Evolutionary conservation across 768 basidiomycete species (phyloP), one percentile per base, ranked within the genome.

Genomic region (Rubroboletus satanas): DNA sequence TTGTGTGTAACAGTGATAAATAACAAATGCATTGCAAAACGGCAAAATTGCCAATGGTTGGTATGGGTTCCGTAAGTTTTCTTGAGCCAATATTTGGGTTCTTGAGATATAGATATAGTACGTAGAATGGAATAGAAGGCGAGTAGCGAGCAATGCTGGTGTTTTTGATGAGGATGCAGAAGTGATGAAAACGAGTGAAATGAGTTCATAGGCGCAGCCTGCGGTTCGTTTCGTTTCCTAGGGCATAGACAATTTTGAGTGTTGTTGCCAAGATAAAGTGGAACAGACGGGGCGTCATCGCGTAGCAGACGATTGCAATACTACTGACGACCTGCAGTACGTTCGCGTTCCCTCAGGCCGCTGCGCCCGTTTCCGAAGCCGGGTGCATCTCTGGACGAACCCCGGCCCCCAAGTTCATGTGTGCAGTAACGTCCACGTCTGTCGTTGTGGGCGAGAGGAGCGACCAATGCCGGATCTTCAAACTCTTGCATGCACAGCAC

Each of bases 281-380:
- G 14, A 39, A 32, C 18, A 18, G 45, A 50, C 7, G 31, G 32
- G 26, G 48, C 37, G 48, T 51, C 45, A 49, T 43, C 50, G 38
- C 37, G 28, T 53, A 45, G 47, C 41, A 38, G 47, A 35, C 38
- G 29, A 32, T 51, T 21, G 41, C 36, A n/a, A 43, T 26, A 42
- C 59, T 63, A 72, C 67, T 61, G 61, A 46, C 63, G 67, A 31
- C 63, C 57, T 17, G 63, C 61, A 7, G 63, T 65, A 36, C 74
- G 71, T 51, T 74, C 74, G 43, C 77, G 74, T 38, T 75, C 73
- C 62, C 80, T 58, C 47, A 88, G 67, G 7, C 86, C 87, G 59
- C 85, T 88, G 48, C 86, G 79, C 49, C 86, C 86, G 39, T 72
- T 73, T 6, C 85, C 86, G 55, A 72, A 83, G 9, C 86, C 86